phyloP scores from a whole-genome alignment of 495 filamentous ascomycete species.

The Neurospora sp. region DNA sequence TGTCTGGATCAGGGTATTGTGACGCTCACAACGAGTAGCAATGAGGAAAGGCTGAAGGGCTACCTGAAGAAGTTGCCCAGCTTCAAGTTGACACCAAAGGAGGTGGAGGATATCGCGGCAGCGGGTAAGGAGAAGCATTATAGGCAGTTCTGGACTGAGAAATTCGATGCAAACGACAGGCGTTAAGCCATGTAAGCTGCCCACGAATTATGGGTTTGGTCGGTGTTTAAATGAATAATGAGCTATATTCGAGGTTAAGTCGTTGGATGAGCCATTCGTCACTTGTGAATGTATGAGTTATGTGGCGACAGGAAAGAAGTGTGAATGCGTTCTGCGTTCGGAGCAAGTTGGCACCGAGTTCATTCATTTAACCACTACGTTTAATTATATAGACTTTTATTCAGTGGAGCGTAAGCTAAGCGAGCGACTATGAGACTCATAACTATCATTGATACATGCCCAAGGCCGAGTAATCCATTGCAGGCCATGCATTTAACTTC shows the following conservation, averaged over 20 bases:
- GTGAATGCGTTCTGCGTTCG: background rate
- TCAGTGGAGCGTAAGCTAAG: constrained; percentile 10
- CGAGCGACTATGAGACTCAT: constrained; percentile 23
- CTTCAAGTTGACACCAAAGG: constrained; percentile 63
- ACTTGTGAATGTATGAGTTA: background rate
- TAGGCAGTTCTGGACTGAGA: constrained; percentile 55
- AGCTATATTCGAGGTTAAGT: background rate
- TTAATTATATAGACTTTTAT: background rate
- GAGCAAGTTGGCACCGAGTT: background rate
- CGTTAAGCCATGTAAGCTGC: constrained; percentile 21
- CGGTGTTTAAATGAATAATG: background rate
- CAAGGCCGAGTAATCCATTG: constrained; percentile 22
- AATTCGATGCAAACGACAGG: constrained; percentile 51
- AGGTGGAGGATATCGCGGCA: constrained; percentile 56
- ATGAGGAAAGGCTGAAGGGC: constrained; percentile 56
- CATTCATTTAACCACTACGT: background rate
- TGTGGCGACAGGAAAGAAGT: background rate
- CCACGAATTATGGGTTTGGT: background rate
- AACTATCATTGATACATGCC: constrained; percentile 26
- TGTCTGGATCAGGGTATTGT: constrained; percentile 69
- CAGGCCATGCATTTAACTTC: constrained; percentile 21
- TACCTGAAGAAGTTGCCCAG: constrained; percentile 48
- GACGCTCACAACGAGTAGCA: constrained; percentile 68
- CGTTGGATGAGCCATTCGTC: background rate
- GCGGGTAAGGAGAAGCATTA: constrained; percentile 58